Evolutionary conservation across 805 yeast species (phyloP), one percentile per base, ranked within the genome.

Genomic region (Candida quercuum): DNA sequence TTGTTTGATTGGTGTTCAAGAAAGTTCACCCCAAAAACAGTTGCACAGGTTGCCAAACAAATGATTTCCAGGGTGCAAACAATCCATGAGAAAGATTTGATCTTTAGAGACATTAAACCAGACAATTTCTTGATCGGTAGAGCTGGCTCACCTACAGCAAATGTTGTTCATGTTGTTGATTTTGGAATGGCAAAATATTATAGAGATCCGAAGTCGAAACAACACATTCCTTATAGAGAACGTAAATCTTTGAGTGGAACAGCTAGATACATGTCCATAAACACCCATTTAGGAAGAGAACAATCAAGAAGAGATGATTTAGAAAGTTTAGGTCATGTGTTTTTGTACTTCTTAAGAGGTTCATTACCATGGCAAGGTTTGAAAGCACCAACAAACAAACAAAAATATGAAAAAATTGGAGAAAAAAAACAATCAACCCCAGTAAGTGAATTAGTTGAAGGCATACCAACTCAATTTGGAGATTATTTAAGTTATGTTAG

Each of bases 321-420:
- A 52, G 94, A 84, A 61, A 77, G 85, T 8, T 63, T 84, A 49
- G 93, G 91, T 14, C 93, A 84, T 61, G 93, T 84, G 1, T 84
- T 84, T 54, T 76, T 84, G 56, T 84, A 84, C 59, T 84, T 84
- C 52, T 60, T 83, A 39, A 72, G 85, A 54, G 93, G 94, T 21
- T 81, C 78, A 45, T 69, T 84, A 55, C 94, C 94, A 32, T 84
- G 94, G 94, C 94, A 84, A 63, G 94, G 94, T n/a, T 64, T 84
- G 42, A 84, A 83, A 60, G 93, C 91, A 2, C 87, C 87, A 41
- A 83, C 86, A n/a, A 84, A 84, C 58, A 84, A 85, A 57, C 73
- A 78, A 47, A 84, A 84, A 58, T 84, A 84, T 56, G 93, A 85
- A 59, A 84, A 83, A 56, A 85, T 85, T 58, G 93, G 93, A 21